Evolutionary conservation across 139 green algal genomes (phyloP), one percentile per base, ranked within the genome.

Genomic region (Diplosphaera chodatii): DNA sequence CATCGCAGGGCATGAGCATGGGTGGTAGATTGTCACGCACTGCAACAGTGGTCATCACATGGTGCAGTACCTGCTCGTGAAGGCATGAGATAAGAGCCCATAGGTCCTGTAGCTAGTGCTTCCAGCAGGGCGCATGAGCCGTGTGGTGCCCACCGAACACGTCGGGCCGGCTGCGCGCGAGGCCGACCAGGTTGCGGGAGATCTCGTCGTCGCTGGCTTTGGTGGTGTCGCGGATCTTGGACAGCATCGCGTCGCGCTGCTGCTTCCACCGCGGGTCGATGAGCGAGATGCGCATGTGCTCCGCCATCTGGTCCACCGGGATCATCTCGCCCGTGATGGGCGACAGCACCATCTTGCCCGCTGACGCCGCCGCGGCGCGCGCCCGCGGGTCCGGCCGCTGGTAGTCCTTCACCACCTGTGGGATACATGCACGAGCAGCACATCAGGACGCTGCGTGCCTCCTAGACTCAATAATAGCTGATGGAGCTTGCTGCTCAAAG

Each of bases 141-240:
- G n/a, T n/a, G n/a, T n/a, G n/a, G n/a, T n/a, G n/a, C 81, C 63
- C 56, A 87, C 85, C 93, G 76, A 99, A 99, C 67, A 99, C 95
- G 74, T 99, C 94, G 5, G 95, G 95, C 4, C 93, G 85, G 29
- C 88, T 94, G 21, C 69, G 67, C 1, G 93, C 91, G 37, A 99
- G 87, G 18, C 73, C 70, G 37, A 93, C 56, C 33, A 99, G 85
- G 83, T 99, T 99, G 73, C 78, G 67, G 0, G 78, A 80, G 76
- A 99, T 97, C 82, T 99, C 95, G 34, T 98, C 93, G 76, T 99
- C 93, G 28, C 55, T 73, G 20, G 95, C 94, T 70, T 91, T 84
- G 1, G 89, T 92, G 27, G 85, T 91, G 34, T 83, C 89, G 29
- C 81, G 73, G 67, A 97, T 83, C 82, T 97, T 97, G 31, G 84